Base-by-base conservation (phyloP, 306 rosid species). In the Nissolia schottii region DNA sequence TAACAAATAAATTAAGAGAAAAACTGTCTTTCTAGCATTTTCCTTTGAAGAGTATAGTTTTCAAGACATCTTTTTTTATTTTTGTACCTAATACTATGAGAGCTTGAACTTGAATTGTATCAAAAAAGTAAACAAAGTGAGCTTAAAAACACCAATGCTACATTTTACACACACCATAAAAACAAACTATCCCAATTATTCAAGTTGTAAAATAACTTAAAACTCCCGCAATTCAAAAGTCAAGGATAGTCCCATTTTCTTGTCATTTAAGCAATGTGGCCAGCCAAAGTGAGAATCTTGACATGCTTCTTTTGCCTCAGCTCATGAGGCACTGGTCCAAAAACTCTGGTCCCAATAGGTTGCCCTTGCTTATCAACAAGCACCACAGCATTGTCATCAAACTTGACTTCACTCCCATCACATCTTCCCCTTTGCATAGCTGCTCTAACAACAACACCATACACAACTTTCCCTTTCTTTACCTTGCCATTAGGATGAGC, bases 401-500 rank as follows among this genome's bases (percentile, higher is more conserved):
- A 84, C 87, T 84, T 91, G 75, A 91, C 93, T 85, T 91, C 97
- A 37, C 91, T 90, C 61, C 93, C 93, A 59, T 90, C 89, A 38
- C 93, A 89, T 0, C 96, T 88, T 19, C 97, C 92, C 49, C 25
- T 60, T 70, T 80, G 97, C 97, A 89, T 87, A 2, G 96, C 91
- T 0, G 92, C 91, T 16, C 88, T 83, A 25, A 88, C 97, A 6
- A 88, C 89, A 20, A 91, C 93, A 0, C 87, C 93, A 24, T 85
- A 84, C 8, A 87, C 91, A 15, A 87, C 91, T 62, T 83, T 85
- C 23, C 93, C 90, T 76, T 89, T 89, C 79, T 84, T 87, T 27
- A 50, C 92, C 69, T 89, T 87, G 32, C 97, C 96, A 70, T 93
- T 93, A 6, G 93, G 92, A 71, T 90, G 96, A 6, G 97, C 96